phyloP scores from a whole-genome alignment of 805 yeast species.

The Starmera quercuum region DNA sequence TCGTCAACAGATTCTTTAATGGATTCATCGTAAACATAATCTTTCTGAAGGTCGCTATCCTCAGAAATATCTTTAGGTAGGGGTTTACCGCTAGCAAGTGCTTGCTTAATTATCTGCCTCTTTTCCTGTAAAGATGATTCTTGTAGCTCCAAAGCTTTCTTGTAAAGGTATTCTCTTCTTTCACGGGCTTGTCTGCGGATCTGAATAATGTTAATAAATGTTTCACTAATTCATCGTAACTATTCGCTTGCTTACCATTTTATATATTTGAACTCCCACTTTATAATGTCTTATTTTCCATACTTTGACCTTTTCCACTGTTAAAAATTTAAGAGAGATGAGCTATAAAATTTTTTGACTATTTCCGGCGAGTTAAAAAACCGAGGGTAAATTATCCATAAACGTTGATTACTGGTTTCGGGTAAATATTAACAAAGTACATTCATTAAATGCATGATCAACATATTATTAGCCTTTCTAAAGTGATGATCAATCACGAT shows the following conservation, averaged over 20 bases:
- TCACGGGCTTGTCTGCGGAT: conserved; percentile 90
- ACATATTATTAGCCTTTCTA: too few relatives aligned
- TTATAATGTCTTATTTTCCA: not conserved
- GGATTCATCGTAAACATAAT: conserved; percentile 82
- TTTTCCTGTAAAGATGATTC: conserved; percentile 82
- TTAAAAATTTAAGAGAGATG: not conserved
- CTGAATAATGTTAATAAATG: conserved; percentile 3
- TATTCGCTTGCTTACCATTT: not conserved
- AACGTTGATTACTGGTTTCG: too few relatives aligned
- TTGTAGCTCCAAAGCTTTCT: conserved; percentile 83
- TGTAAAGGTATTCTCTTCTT: conserved; percentile 86
- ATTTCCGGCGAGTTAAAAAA: too few relatives aligned
- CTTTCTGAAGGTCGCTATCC: conserved; percentile 71
- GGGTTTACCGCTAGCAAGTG: conserved; percentile 87
- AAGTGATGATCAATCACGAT: too few relatives aligned
- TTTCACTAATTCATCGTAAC: not conserved
- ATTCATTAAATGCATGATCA: too few relatives aligned
- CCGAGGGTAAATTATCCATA: too few relatives aligned
- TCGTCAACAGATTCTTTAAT: conserved; percentile 67
- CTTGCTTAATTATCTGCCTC: conserved; percentile 77
- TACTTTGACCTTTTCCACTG: not conserved
- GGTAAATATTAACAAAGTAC: too few relatives aligned
- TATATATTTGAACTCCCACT: not conserved
- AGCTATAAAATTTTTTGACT: too few relatives aligned
- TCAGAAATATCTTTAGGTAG: conserved; percentile 87